phyloP scores from a whole-genome alignment of 2,329 filamentous ascomycete genomes.

The Bipolaris victoriae region DNA sequence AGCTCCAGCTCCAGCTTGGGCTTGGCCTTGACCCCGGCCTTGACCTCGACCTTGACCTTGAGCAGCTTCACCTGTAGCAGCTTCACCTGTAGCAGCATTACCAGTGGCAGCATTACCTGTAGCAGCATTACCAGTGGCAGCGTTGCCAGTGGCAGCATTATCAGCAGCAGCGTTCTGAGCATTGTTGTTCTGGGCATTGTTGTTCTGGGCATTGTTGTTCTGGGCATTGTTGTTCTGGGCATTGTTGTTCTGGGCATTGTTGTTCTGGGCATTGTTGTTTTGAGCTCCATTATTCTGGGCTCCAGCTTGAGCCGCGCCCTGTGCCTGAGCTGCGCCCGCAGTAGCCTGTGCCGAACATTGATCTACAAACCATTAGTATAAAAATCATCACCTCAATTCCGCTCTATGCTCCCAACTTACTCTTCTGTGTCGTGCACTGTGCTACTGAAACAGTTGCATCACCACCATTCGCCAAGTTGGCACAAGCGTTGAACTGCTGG shows the following conservation, averaged over 20 bases:
- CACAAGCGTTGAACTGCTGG: constrained; percentile 67
- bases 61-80: no score
- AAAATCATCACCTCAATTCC: not conserved
- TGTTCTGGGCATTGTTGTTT: not conserved
- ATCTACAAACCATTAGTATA: constrained; percentile 3
- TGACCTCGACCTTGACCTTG: no score
- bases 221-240: no score
- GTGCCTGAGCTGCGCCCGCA: not conserved
- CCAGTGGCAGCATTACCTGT: no score
- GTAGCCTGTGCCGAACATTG: constrained; percentile 5
- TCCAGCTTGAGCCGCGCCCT: not conserved
- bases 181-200: no score
- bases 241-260: not conserved
- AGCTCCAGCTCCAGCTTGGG: no score
- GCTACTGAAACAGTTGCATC: constrained; percentile 49
- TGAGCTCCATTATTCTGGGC: not conserved
- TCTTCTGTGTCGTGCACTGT: constrained; percentile 65
- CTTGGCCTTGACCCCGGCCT: not conserved
- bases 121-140: no score
- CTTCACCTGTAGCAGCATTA: no score
- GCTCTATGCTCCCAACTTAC: constrained; percentile 17
- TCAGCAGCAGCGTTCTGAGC: no score
- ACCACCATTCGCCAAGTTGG: constrained; percentile 62
- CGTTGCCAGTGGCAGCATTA: no score
- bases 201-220: not conserved